A percentile compares a stretch with the other conserved stretches of the same genome.
These are phyloP conservation scores for Centrapalus pauciflorus DNA, from an alignment of 129 eudicot genomes.

Conservation along the genomic window DNA sequence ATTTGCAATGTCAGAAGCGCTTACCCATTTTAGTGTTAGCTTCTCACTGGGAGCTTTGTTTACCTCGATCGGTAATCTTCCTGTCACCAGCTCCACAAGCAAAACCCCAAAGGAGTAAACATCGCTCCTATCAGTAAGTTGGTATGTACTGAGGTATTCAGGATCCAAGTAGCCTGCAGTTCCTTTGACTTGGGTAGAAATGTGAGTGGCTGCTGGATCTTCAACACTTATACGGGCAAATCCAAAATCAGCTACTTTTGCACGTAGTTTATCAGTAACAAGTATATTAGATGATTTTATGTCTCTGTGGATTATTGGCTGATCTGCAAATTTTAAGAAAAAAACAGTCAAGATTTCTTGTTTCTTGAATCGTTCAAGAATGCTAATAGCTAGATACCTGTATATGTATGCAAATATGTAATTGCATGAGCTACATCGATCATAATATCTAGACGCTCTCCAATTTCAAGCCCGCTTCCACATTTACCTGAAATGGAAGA, in stretches of 20 bases:
- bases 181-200: constrained; percentile 86
- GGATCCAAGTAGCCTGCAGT: constrained; percentile 91
- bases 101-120: constrained; percentile 88
- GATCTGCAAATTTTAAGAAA: constrained; percentile 35
- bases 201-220: constrained; percentile 58
- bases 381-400: constrained; percentile 38
- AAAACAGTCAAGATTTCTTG: constrained; percentile 4
- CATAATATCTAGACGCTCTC: constrained; percentile 68
- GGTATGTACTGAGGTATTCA: constrained; percentile 67
- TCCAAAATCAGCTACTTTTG: constrained; percentile 94
- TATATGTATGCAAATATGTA: constrained; percentile 72
- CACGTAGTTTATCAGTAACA: constrained; percentile 68
- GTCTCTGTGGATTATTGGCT: constrained; percentile 87
- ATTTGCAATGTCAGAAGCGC: constrained; percentile 8
- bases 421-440: constrained; percentile 86
- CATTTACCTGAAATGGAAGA: constrained; percentile 40
- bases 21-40: constrained; percentile 77
- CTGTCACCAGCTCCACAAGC: constrained; percentile 74
- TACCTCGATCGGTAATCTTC: constrained; percentile 66
- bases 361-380: neutral
- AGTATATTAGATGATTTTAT: constrained; percentile 79
- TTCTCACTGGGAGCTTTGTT: constrained; percentile 45
- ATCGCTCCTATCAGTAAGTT: constrained; percentile 87
- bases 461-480: constrained; percentile 63
- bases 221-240: constrained; percentile 60